Evolutionary conservation across 2,329 filamentous ascomycete genomes (phyloP), one percentile per base, ranked within the genome.

Genomic region (Pyrenophora graminea): DNA sequence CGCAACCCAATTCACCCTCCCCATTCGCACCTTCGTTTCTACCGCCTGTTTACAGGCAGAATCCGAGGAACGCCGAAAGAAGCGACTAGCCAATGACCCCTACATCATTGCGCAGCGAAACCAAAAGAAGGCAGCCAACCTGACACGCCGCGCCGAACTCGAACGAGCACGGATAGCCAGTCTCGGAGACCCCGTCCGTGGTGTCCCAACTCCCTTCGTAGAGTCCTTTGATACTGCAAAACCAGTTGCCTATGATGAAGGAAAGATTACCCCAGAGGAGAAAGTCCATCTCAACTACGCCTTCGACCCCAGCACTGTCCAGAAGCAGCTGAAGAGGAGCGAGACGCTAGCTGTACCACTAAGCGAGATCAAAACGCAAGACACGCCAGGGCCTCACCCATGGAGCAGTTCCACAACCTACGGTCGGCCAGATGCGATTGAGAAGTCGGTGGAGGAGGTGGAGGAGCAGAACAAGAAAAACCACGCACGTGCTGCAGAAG

Each of bases 61-160:
- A 45, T 69, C 68, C 1, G 67, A 66, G 83, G 75, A 59, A 3
- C 48, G 61, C 17, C 55, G 53, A 36, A 85, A 85, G 70, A 82
- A 83, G 53, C 80, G 83, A 56, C 83, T 82, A 53, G 85, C 88
- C 70, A 83, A 85, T 68, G 91, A 97, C 64, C 91, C 91, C 0
- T 97, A 95, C 70, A 81, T 87, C 53, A 84, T 88, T 74, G 88
- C 88, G 3, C 90, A 95, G 74, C 86, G 90, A 27, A 84, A 88
- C 66, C 90, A 91, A 70, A 87, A 90, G 56, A 96, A 93, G 74
- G 85, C 88, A 9, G 90, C 88, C 60, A 96, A 96, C 69, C 72
- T 93, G 39, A 83, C 88, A 67, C 85, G 90, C 44, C 90, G 88
- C 66, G 80, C 84, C 56, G 85, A 85, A 56, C 82, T 97, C 48